phyloP scores from a whole-genome alignment of 495 filamentous ascomycete genomes.

The Diplogelasinospora grovesii region DNA sequence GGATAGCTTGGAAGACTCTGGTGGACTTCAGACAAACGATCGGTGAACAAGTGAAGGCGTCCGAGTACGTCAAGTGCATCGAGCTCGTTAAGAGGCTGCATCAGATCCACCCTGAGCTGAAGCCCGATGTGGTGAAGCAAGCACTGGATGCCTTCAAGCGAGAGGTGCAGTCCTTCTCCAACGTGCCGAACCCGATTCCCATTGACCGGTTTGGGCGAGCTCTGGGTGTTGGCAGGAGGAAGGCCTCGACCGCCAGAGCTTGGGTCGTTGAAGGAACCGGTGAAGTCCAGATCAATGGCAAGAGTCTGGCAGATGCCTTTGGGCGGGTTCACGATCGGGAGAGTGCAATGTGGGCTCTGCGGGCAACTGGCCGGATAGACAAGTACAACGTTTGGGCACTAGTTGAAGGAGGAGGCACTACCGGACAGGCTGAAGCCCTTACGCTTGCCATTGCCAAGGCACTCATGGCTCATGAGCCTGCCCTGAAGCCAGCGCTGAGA shows the following conservation, averaged over 20 bases:
- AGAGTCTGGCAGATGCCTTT: constrained; percentile 69
- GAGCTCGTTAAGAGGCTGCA: constrained; percentile 73
- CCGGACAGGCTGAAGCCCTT: constrained; percentile 91
- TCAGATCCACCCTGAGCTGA: constrained; percentile 72
- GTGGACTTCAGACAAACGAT: constrained; percentile 65
- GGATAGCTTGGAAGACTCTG: constrained; percentile 78
- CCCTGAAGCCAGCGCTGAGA: constrained; percentile 77
- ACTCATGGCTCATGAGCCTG: constrained; percentile 82
- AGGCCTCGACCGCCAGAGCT: constrained; percentile 75
- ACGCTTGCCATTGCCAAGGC: constrained; percentile 89
- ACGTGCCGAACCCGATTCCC: constrained; percentile 44
- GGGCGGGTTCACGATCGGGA: constrained; percentile 88
- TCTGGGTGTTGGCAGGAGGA: constrained; percentile 73
- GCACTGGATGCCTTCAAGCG: constrained; percentile 67
- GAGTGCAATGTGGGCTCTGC: constrained; percentile 85
- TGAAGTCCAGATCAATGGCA: constrained; percentile 84
- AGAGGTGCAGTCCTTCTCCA: constrained; percentile 62
- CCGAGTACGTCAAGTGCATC: constrained; percentile 71
- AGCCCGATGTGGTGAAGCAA: constrained; percentile 58
- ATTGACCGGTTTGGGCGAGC: constrained; percentile 72
- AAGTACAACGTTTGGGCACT: constrained; percentile 96
- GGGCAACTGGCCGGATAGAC: constrained; percentile 73
- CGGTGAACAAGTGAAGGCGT: constrained; percentile 69
- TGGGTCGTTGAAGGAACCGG: constrained; percentile 88
- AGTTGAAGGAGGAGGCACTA: constrained; percentile 78